phyloP scores from a whole-genome alignment of 371 early-diverging fungal species.

The Zychaea mexicana region DNA sequence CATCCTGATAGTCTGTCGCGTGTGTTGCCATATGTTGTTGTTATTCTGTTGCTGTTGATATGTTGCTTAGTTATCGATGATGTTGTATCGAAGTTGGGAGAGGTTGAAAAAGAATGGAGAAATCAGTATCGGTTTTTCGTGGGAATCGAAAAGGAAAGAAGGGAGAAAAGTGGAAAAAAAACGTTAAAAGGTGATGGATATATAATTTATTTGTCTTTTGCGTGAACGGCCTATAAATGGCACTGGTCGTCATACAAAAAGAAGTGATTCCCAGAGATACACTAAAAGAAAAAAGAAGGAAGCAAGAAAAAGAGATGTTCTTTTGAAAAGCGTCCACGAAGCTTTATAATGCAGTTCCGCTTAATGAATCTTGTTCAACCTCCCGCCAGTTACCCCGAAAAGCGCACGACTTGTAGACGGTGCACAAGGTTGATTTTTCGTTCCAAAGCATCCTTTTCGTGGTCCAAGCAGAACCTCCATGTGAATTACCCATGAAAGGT shows the following conservation, averaged over 20 bases:
- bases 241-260: background rate
- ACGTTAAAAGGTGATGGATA: background rate
- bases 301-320: slow-evolving; percentile 2
- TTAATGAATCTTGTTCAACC: slow-evolving; percentile 6
- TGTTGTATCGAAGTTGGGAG: background rate
- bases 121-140: background rate
- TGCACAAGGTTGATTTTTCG: slow-evolving; percentile 1
- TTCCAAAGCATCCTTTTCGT: background rate
- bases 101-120: slow-evolving; percentile 1
- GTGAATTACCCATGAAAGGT: background rate
- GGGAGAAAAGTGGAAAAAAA: background rate
- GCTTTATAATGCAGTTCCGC: slow-evolving; percentile 2
- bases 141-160: background rate
- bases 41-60: background rate
- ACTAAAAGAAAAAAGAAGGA: background rate
- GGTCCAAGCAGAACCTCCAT: background rate
- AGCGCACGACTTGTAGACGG: slow-evolving; percentile 1
- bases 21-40: background rate
- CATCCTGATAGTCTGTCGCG: background rate
- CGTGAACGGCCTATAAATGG: background rate
- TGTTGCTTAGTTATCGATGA: background rate
- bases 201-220: background rate
- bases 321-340: background rate
- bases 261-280: background rate
- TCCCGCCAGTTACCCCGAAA: background rate